A percentile compares a stretch with the other conserved stretches of the same genome.
Conservation (phyloP, 352 stramenopile genomes). For the Phytophthora pisi region DNA sequence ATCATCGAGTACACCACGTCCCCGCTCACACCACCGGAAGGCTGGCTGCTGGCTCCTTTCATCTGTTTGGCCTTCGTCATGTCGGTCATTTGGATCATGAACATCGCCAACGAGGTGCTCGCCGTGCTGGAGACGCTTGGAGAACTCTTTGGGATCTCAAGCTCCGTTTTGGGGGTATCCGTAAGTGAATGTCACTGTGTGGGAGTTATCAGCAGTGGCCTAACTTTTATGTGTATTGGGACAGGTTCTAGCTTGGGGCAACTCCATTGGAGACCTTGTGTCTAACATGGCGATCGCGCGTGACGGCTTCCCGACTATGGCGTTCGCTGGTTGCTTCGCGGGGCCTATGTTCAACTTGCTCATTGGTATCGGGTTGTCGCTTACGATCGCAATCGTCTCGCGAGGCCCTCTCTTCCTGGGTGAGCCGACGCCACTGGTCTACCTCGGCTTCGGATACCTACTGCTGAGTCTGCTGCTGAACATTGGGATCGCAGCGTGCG, state of each 20-base stretch:
- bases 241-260: slow-evolving; percentile 80
- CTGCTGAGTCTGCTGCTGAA: slow-evolving; percentile 73
- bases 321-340: slow-evolving; percentile 83
- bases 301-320: slow-evolving; percentile 84
- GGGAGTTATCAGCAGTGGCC: background rate
- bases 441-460: slow-evolving; percentile 72
- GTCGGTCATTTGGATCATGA: slow-evolving; percentile 90
- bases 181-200: slow-evolving; percentile 37
- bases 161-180: slow-evolving; percentile 77
- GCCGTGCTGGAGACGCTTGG: slow-evolving; percentile 76
- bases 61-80: slow-evolving; percentile 81
- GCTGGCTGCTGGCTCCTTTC: slow-evolving; percentile 56
- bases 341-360: slow-evolving; percentile 85
- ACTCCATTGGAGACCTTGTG: slow-evolving; percentile 81
- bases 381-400: slow-evolving; percentile 65
- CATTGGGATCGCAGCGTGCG: slow-evolving; percentile 52
- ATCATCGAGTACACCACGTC: slow-evolving; percentile 57
- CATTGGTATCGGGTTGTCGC: slow-evolving; percentile 66
- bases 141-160: slow-evolving; percentile 75
- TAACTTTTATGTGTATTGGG: slow-evolving; percentile 21
- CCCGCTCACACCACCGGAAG: slow-evolving; percentile 51
- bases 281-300: slow-evolving; percentile 82
- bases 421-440: slow-evolving; percentile 60
- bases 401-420: slow-evolving; percentile 64
- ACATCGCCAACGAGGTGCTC: slow-evolving; percentile 82